Base-by-base conservation (phyloP, 73 alveolate genomes). In the Paramecium pentaurelia region DNA sequence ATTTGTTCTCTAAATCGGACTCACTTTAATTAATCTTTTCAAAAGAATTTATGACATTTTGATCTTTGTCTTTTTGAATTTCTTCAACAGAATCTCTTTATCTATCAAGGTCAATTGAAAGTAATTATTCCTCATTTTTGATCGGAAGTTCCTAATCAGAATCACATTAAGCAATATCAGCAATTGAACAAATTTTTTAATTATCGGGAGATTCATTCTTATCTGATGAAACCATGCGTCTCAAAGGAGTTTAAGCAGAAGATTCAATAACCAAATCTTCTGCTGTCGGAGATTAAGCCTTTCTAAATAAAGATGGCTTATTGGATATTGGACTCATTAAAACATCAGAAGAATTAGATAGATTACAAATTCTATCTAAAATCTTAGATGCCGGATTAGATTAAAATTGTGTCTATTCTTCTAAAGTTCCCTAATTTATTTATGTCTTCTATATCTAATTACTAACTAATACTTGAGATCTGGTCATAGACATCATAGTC, bases 61-160 rank as follows among this genome's bases (percentile, higher is more conserved):
- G 12, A 27, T 64, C 54, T 34, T 64, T 64, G 22, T 64, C 84
- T 73, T 37, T 73, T 36, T 73, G 18, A 30, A 73, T 73, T 73
- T 73, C 87, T 73, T 73, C 87, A 37, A 36, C 36, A 1, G 87
- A 73, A 73, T 73, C 87, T 1, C n/a, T 68, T 14, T 73, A 73
- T 73, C 60, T 73, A 2, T 36, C 86, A 3, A 71, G 20, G 1
- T 44, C 77, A 1, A 60, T 60, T 4, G 77, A 60, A 27, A 44
- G 77, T 8, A 60, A 0, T 30, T 3, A 14, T 73, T 73, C 37
- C 28, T 28, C 14, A 18, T 54, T 18, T 54, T 20, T 16, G 1
- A 18, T 12, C 5, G 36, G 30, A 54, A 54, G 2, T 8, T 54
- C 70, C 18, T 16, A 54, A 54, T 54, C 70, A 18, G 70, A 54